Evolutionary conservation across 306 rosid genomes (phyloP), one percentile per base, ranked within the genome.

Genomic region (Comarum palustre): DNA sequence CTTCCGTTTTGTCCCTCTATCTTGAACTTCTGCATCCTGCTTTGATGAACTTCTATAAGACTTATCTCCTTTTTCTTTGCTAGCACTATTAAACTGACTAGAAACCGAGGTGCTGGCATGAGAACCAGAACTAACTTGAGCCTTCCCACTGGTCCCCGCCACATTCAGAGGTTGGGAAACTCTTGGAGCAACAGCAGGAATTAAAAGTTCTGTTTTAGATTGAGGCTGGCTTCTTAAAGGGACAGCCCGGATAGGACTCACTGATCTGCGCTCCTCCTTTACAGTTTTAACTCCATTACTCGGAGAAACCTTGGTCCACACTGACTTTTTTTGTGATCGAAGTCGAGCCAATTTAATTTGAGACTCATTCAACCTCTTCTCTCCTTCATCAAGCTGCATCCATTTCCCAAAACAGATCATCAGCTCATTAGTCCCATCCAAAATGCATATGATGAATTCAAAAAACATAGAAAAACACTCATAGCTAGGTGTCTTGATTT

Each of bases 311-410:
- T 74, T 72, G 50, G 79, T 75, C 10, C 87, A 42, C 64, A 69
- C 75, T 0, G 34, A 58, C 51, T 79, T 80, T 34, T 36, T 60
- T 12, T 73, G 87, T 70, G 87, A 74, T 46, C 96, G 87, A 76
- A 91, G 91, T 66, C 96, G 89, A 73, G 93, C 94, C 90, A 94
- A 83, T 84, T 82, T 82, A 24, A 80, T 77, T 69, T 87, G 81
- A 24, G 97, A 78, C 80, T 91, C 96, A 61, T 58, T 75, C 66
- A 91, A 80, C 81, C 88, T 86, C 72, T 78, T 83, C 84, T 89
- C 96, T 2, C 96, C 85, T 74, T 91, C 97, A 13, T 77, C 84
- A 79, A 94, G 95, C 97, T 91, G 88, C 86, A 76, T n/a, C 45
- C 36, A 13, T 46, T 76, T 68, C 74, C 27, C 69, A 75, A 76